Evolutionary conservation across 1,284 basidiomycete species (phyloP).

Genomic region (Apiotrichum gracile): DNA sequence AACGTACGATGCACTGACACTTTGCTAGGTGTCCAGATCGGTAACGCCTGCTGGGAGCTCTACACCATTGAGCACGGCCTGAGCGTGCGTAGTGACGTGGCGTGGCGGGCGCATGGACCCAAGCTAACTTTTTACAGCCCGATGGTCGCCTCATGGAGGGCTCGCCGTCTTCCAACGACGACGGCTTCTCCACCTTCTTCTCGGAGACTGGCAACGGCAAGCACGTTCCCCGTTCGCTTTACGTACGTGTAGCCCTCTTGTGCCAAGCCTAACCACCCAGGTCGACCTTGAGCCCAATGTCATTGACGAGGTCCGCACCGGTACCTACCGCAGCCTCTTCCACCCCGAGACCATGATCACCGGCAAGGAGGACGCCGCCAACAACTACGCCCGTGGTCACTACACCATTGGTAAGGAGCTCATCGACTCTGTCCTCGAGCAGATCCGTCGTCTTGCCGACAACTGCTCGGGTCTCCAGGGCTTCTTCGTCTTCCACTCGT

Average conservation of each 20-base stretch:
- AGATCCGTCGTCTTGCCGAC: slow-evolving; percentile 90
- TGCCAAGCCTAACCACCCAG: no score
- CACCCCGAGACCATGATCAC: slow-evolving; percentile 99
- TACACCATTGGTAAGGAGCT: slow-evolving; percentile 97
- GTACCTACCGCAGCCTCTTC: slow-evolving; percentile 90
- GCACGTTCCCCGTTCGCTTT: slow-evolving; percentile 95
- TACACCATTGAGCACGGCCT: slow-evolving; percentile 98
- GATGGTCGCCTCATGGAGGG: slow-evolving; percentile 81
- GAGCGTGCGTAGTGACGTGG: slow-evolving; percentile 58
- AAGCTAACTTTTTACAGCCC: slow-evolving; percentile 55
- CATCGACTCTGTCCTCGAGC: slow-evolving; percentile 87
- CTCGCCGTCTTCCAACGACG: slow-evolving; percentile 68
- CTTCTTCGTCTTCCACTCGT: slow-evolving; percentile 99
- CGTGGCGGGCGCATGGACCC: no score
- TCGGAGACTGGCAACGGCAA: slow-evolving; percentile 72
- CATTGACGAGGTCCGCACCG: slow-evolving; percentile 93
- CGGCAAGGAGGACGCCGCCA: slow-evolving; percentile 99
- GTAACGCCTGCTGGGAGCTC: slow-evolving; percentile 96
- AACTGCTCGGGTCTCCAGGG: slow-evolving; percentile 98
- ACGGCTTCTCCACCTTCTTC: slow-evolving; percentile 81
- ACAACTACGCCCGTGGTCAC: slow-evolving; percentile 97
- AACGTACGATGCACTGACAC: neutral
- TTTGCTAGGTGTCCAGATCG: slow-evolving; percentile 56
- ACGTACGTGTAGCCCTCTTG: no score
- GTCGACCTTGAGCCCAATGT: slow-evolving; percentile 94